Evolutionary conservation across 140 eudicot genomes (phyloP).

Genomic region (Oenanthe javanica): DNA sequence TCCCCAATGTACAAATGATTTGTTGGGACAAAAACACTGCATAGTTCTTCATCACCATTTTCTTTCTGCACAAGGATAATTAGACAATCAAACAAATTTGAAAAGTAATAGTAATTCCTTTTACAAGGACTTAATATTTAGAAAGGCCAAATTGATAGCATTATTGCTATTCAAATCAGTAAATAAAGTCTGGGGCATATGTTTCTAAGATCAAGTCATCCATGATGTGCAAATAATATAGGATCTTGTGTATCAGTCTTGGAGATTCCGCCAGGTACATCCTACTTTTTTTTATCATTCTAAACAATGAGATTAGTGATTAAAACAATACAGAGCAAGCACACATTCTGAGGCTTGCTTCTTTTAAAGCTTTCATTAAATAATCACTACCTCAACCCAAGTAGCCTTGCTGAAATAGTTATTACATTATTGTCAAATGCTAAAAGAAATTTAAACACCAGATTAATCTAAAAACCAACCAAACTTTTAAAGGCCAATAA

Average conservation of each 20-base stretch:
- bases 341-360: background rate
- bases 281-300: background rate
- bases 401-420: background rate
- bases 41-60: slow-evolving; percentile 66
- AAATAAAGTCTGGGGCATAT: background rate
- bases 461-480: background rate
- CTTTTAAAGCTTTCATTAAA: background rate
- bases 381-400: background rate
- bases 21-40: slow-evolving; percentile 78
- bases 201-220: background rate
- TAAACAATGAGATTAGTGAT: background rate
- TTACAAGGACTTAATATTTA: background rate
- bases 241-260: background rate
- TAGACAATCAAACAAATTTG: slow-evolving; percentile 32
- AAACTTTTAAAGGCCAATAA: too few species aligned
- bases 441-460: background rate
- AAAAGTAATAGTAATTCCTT: background rate
- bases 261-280: background rate
- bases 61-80: slow-evolving; percentile 3
- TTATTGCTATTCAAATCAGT: background rate
- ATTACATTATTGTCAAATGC: background rate
- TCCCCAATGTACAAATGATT: slow-evolving; percentile 82
- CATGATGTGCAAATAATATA: background rate
- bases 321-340: background rate
- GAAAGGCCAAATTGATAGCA: too few species aligned